A percentile compares a stretch with the other conserved stretches of the same genome.
Conservation (phyloP, 129 eudicot genomes). For the Dittrichia graveolens region DNA sequence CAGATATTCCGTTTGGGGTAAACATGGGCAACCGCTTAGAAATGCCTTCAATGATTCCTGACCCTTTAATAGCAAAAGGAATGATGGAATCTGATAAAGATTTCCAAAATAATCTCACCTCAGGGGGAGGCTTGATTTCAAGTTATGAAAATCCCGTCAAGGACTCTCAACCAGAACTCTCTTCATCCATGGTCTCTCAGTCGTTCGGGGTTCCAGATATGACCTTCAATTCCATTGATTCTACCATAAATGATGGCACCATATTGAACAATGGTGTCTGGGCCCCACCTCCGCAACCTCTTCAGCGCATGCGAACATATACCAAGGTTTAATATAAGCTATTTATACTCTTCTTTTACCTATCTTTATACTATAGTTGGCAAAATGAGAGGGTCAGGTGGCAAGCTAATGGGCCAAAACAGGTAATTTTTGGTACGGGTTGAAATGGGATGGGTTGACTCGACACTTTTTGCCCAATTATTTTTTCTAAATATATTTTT, state of each 20-base stretch:
- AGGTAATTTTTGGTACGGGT: background rate
- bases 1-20: conserved; percentile 49
- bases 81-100: conserved; percentile 65
- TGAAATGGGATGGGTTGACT: background rate
- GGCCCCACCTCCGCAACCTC: conserved; percentile 73
- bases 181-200: conserved; percentile 87
- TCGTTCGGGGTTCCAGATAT: conserved; percentile 96
- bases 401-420: background rate
- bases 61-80: conserved; percentile 59
- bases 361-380: background rate
- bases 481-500: background rate
- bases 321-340: conserved; percentile 61
- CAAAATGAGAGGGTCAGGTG: background rate
- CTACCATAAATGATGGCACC: conserved; percentile 66
- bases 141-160: conserved; percentile 57
- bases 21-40: conserved; percentile 59
- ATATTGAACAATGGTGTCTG: conserved; percentile 68
- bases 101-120: conserved; percentile 55
- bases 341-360: background rate
- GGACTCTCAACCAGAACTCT: conserved; percentile 78
- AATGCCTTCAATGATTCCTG: conserved; percentile 64
- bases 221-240: conserved; percentile 79
- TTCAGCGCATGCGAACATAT: conserved; percentile 80
- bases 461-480: background rate
- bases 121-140: conserved; percentile 59